phyloP scores from a whole-genome alignment of 495 filamentous ascomycete species.

The Penicillium roqueforti region DNA sequence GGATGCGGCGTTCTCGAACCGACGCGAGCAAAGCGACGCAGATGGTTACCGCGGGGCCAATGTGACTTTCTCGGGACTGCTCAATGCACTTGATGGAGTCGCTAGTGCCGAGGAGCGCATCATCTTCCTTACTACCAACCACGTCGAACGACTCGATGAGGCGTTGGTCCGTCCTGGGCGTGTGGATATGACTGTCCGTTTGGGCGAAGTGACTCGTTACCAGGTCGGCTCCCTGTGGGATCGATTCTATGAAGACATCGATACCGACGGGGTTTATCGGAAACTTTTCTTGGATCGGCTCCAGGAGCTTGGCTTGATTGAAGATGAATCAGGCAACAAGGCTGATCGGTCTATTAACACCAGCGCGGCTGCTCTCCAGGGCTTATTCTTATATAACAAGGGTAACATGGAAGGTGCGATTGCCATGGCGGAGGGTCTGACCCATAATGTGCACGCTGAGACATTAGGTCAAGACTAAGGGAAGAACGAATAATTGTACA shows the following conservation, averaged over 20 bases:
- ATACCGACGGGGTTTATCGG: slow-evolving; percentile 51
- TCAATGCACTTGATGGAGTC: slow-evolving; percentile 92
- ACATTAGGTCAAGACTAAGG: slow-evolving; percentile 18
- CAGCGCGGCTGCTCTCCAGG: slow-evolving; percentile 87
- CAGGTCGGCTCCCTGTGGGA: slow-evolving; percentile 89
- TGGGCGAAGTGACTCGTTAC: slow-evolving; percentile 81
- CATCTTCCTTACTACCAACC: slow-evolving; percentile 92
- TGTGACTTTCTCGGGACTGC: slow-evolving; percentile 89
- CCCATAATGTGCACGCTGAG: slow-evolving; percentile 32
- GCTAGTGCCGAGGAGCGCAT: slow-evolving; percentile 94
- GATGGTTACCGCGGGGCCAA: slow-evolving; percentile 88
- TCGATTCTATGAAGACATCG: slow-evolving; percentile 86
- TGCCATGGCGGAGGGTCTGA: slow-evolving; percentile 65
- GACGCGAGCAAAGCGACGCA: slow-evolving; percentile 63
- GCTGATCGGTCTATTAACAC: slow-evolving; percentile 45
- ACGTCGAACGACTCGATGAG: slow-evolving; percentile 81
- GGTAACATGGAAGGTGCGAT: slow-evolving; percentile 84
- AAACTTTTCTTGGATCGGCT: slow-evolving; percentile 48
- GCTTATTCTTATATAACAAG: slow-evolving; percentile 92
- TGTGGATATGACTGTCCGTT: slow-evolving; percentile 86
- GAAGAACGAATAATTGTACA: slow-evolving; percentile 23
- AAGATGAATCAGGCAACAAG: slow-evolving; percentile 45
- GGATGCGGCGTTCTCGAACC: slow-evolving; percentile 85
- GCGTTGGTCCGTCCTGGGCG: slow-evolving; percentile 87
- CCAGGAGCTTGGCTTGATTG: slow-evolving; percentile 48